Percentiles rank a stretch among this genome's conserved stretches.
These are phyloP conservation scores for Amoebophrya sp. DNA, from an alignment of 169 alveolate genomes.

Conservation along the genomic window DNA sequence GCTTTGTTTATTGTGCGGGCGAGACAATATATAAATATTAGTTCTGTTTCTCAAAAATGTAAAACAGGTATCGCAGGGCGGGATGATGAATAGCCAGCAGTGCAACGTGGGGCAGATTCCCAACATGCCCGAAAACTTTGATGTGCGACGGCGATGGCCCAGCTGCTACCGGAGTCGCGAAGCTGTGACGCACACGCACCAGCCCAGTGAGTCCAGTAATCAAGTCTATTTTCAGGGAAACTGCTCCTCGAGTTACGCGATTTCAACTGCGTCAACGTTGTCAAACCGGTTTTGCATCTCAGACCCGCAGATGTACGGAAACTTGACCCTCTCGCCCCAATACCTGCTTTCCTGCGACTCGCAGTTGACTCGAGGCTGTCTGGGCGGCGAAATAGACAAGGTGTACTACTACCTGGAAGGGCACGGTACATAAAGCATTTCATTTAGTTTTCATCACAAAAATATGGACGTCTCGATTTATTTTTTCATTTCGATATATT, in stretches of 20 bases:
- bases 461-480: too few species aligned
- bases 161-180: not conserved
- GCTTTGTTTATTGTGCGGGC: too few species aligned
- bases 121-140: not conserved
- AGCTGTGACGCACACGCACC: too few species aligned
- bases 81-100: not conserved
- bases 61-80: not conserved
- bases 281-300: not conserved
- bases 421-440: not conserved
- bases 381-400: not conserved
- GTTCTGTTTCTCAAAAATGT: too few species aligned
- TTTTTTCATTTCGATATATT: too few species aligned
- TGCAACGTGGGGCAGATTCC: not conserved
- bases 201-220: too few species aligned
- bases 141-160: not conserved
- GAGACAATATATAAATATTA: too few species aligned
- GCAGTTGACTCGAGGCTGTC: not conserved
- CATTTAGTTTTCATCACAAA: not conserved
- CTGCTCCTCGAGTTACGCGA: not conserved
- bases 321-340: not conserved
- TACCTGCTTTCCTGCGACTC: not conserved
- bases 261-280: not conserved
- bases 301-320: not conserved
- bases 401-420: not conserved
- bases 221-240: not conserved